A percentile compares a stretch with the other conserved stretches of the same genome.
Conservation (phyloP, 2,329 filamentous ascomycete species). For the Cytospora paraplurivora region DNA sequence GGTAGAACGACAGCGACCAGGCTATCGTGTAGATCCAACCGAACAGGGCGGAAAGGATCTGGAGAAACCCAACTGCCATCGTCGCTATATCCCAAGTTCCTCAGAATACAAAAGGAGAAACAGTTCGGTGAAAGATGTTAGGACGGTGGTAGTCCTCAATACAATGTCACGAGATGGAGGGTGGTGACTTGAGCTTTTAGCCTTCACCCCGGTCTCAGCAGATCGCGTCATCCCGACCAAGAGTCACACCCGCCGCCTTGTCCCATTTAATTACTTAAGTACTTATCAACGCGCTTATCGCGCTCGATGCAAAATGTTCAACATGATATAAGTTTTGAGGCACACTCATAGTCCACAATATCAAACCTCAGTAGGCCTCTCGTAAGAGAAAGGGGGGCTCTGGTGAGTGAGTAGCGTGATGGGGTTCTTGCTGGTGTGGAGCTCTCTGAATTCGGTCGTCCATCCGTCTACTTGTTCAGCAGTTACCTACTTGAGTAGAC, state of each 20-base stretch:
- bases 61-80: slow-evolving; percentile 43
- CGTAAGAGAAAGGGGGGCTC: too few relatives aligned
- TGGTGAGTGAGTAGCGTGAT: too few relatives aligned
- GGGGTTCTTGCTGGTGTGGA: not conserved
- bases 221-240: not conserved
- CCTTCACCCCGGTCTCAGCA: not conserved
- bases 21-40: slow-evolving; percentile 76
- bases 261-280: too few relatives aligned
- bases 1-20: slow-evolving; percentile 93
- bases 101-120: not conserved
- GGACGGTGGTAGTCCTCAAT: not conserved
- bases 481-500: not conserved
- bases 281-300: too few relatives aligned
- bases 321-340: too few relatives aligned
- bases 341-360: too few relatives aligned
- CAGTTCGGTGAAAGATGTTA: not conserved
- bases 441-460: not conserved
- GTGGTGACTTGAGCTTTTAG: not conserved
- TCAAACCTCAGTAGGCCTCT: too few relatives aligned
- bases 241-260: not conserved
- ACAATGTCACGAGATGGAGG: not conserved
- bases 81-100: slow-evolving; percentile 8
- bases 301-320: too few relatives aligned
- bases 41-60: slow-evolving; percentile 58
- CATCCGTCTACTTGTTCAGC: not conserved